Evolutionary conservation across 2,329 filamentous ascomycete genomes (phyloP), one percentile per base, ranked within the genome.

Genomic region (Neofusicoccum ribis): DNA sequence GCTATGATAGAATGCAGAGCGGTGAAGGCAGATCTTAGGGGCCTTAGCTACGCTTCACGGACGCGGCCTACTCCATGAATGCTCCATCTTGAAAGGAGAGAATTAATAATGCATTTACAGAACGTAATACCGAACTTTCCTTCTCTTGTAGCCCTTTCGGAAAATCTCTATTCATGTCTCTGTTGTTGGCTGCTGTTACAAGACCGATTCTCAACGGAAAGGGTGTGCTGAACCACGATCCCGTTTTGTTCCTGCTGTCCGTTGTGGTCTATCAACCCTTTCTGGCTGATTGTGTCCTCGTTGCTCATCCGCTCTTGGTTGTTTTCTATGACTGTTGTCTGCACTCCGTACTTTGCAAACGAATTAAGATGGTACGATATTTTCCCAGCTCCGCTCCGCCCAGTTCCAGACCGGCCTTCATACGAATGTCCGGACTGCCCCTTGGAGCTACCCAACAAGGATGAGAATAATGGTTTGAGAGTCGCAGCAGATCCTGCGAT

Each of bases 201-300:
- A 31, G 47, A 23, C 27, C 27, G 14, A 14, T 20, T 15, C 31
- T 37, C 36, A 5, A 41, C 17, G 8, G 51, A 41, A 2, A 56
- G 14, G 3, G 11, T 36, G 3, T 56, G 36, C 36, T 27, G 7
- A 23, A 39, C 51, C 11, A 34, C 27, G 8, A 41, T 41, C 3
- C 51, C 51, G n/a, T 14, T 36, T 3, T 34, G 27, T 7, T 51
- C 51, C 3, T 41, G 36, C 6, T 56, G 6, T 41, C 37, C 51
- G 36, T 14, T 23, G 15, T 23, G 7, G 4, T 39, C n/a, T 6
- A 54, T 41, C 51, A 54, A 15, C 36, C 36, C 34, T n/a, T 41
- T 43, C 23, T 64, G 61, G 39, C 50, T 64, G 23, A 44, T 36
- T 2, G 62, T 46, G 37, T 64, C 39, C 39, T 64, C 49, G 2